Conservation (phyloP, 139 green algal species). For the Auxenochlorella pyrenoidosa region DNA sequence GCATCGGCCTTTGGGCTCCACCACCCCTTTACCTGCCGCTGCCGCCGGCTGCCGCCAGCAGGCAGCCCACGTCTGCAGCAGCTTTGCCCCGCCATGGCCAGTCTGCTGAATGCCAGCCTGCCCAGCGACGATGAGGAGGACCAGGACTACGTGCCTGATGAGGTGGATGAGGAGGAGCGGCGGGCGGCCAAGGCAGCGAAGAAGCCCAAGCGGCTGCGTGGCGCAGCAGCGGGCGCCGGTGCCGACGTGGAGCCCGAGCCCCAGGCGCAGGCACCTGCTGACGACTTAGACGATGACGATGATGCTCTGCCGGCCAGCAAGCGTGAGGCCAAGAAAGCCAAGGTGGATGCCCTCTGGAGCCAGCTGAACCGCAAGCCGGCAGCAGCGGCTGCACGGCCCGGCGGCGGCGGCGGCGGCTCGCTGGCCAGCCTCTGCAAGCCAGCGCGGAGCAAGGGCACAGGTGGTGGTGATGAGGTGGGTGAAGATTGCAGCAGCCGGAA, state of each 20-base stretch:
- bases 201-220: slow-evolving; percentile 36
- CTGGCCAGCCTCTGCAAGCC: slow-evolving; percentile 36
- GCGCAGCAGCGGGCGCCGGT: not conserved
- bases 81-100: slow-evolving; percentile 27
- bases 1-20: not conserved
- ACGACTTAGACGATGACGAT: slow-evolving; percentile 3
- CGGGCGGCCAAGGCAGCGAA: slow-evolving; percentile 34
- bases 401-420: not conserved
- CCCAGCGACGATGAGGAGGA: slow-evolving; percentile 76
- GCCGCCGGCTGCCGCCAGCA: not conserved
- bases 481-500: not conserved
- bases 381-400: not conserved
- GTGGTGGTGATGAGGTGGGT: not conserved
- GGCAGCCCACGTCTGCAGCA: not conserved
- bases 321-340: slow-evolving; percentile 50
- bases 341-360: slow-evolving; percentile 55
- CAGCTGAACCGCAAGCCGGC: slow-evolving; percentile 35
- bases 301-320: slow-evolving; percentile 23
- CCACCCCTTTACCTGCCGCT: not conserved
- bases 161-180: slow-evolving; percentile 45
- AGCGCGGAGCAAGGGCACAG: slow-evolving; percentile 2
- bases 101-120: slow-evolving; percentile 51
- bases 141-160: slow-evolving; percentile 72
- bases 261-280: not conserved
- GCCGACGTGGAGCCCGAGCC: slow-evolving; percentile 1